A percentile compares a stretch with the other conserved stretches of the same genome.
Conservation (phyloP, 192 early-diverging fungal species). For the Chytriomyces confervae region DNA sequence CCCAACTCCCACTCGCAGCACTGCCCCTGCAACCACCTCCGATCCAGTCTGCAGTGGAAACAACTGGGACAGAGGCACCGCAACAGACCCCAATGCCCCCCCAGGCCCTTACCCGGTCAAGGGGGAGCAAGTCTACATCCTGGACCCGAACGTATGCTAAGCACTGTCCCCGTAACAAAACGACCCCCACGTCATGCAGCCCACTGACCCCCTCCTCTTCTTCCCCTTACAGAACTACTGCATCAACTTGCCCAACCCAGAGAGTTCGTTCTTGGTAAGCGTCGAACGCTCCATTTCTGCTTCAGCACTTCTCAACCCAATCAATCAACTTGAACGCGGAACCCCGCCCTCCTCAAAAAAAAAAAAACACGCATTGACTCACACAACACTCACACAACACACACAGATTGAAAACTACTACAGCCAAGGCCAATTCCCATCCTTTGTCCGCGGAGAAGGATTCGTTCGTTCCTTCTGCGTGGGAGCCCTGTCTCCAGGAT, state of each 20-base stretch:
- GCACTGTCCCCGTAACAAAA: too few relatives aligned
- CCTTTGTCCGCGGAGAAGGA: constrained; percentile 45
- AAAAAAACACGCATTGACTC: neutral
- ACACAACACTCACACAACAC: neutral
- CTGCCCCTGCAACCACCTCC: too few relatives aligned
- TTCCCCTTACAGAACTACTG: constrained; percentile 39
- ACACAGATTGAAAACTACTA: constrained; percentile 27
- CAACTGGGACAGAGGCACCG: constrained; percentile 29
- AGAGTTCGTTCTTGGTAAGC: constrained; percentile 30
- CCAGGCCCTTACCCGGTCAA: constrained; percentile 15
- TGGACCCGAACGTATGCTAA: constrained; percentile 13
- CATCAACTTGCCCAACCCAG: constrained; percentile 44
- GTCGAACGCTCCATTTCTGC: too few relatives aligned
- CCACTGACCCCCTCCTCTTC: neutral
- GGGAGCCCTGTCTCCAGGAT: constrained; percentile 33
- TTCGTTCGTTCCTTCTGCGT: constrained; percentile 44
- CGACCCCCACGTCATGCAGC: too few relatives aligned
- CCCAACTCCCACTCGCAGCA: too few relatives aligned
- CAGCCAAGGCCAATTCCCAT: constrained; percentile 23
- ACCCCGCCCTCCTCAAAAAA: neutral
- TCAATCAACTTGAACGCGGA: too few relatives aligned
- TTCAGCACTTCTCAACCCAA: too few relatives aligned
- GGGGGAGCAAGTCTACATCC: constrained; percentile 44
- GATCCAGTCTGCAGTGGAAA: neutral
- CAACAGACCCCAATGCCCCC: constrained; percentile 29